Base-by-base conservation (phyloP, 768 basidiomycete genomes). In the Panaeolus cyanescens region DNA sequence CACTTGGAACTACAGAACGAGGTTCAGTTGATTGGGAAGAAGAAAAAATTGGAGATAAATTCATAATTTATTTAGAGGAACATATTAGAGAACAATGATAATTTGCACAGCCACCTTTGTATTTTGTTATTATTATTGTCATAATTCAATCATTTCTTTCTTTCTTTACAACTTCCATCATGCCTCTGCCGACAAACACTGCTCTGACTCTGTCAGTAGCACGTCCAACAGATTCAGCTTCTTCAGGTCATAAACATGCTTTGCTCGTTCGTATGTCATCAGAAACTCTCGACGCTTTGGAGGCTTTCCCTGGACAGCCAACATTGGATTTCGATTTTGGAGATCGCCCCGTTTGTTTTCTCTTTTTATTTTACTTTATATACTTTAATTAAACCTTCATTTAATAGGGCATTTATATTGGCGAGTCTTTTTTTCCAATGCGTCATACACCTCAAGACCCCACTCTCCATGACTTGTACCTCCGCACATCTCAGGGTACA, bases 21-120 rank as follows among this genome's bases (percentile, higher is more conserved):
- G 92, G 92, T 0, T 71, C 70, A 17, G 87, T 95, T 30, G 87
- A 92, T 65, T 95, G 92, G 90, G 83, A 79, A 60, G 91, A 91
- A 69, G 82, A 83, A 65, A 86, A 83, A 59, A 82, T 95, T 19
- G 85, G 83, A n/a, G 62, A 72, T 20, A 92, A 89, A 68, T 93
- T 93, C 79, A 83, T 82, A 45, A 70, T 69, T 54, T 93, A 91
- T 75, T 71, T 94, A 62, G 87, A 90, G 71, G 89, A 92, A 71
- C 84, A 89, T 75, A 60, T 90, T 55, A 83, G 76, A 68, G 71
- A 54, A 59, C 58, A 64, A 64, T 56, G 17, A 32, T 19, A 25
- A 22, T 53, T 20, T 54, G 9, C 33, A 22, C 30, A n/a, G 32
- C 45, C 32, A 22, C 39, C 32, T 19, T 7, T 22, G 13, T 53